A percentile compares a stretch with the other conserved stretches of the same genome.
These are phyloP conservation scores for Gigaspora rosea DNA, from an alignment of 192 early-diverging fungal species.

Conservation along the genomic window DNA sequence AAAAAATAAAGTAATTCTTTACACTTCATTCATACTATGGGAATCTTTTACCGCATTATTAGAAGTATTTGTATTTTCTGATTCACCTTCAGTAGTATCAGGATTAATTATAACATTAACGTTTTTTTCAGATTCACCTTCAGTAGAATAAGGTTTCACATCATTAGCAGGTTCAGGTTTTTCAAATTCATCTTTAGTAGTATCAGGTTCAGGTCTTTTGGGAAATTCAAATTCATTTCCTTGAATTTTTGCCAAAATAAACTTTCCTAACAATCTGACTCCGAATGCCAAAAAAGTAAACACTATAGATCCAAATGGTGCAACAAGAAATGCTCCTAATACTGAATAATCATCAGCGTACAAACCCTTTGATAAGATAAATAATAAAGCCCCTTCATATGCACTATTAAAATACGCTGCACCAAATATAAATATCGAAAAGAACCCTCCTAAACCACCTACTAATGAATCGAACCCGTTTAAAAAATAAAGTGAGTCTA, in stretches of 20 bases:
- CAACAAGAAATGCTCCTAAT: constrained; percentile 53
- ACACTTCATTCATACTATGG: too few species aligned
- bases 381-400: constrained; percentile 49
- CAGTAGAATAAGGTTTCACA: neutral
- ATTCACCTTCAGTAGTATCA: too few species aligned
- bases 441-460: constrained; percentile 55
- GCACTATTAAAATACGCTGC: constrained; percentile 50
- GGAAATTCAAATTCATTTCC: neutral
- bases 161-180: too few species aligned
- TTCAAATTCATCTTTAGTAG: neutral
- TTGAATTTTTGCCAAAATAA: neutral
- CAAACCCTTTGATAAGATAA: constrained; percentile 49
- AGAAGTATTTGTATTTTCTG: too few species aligned
- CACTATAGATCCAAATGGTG: neutral
- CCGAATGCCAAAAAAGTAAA: constrained; percentile 13
- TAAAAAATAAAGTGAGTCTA: constrained; percentile 45
- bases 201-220: neutral
- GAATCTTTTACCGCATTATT: too few species aligned
- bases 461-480: constrained; percentile 53
- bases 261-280: neutral
- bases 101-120: too few species aligned
- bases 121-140: neutral
- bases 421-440: constrained; percentile 54
- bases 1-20: too few species aligned
- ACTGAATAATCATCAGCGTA: constrained; percentile 57